Base-by-base conservation (phyloP, 768 basidiomycete genomes). In the Kwoniella heveanensis region DNA sequence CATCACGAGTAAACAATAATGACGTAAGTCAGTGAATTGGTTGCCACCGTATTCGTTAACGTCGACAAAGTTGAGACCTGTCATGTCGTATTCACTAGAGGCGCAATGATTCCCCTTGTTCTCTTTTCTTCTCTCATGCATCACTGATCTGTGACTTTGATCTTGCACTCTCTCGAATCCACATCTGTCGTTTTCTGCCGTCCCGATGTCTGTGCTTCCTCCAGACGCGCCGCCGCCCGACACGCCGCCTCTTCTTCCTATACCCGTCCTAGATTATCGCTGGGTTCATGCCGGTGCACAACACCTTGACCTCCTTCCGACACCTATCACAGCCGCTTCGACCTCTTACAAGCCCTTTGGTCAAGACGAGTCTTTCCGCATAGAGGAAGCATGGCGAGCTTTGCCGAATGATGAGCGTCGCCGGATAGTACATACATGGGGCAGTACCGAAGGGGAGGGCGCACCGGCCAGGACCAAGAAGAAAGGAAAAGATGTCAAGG, bases 271-370 rank as follows among this genome's bases (percentile, higher is more conserved):
- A 12, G 73, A 74, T 46, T 25, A 56, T 25, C 56, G 74, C 19
- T 80, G 78, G 78, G 71, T 77, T 19, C 78, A 80, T 58, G 75
- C 74, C 15, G 78, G 78, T 1, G 70, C 78, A 4, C 75, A 77
- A 59, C 69, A 77, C 53, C 71, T 80, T 30, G 71, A 74, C 62
- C 70, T 80, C 3, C 71, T 73, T 1, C 65, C 76, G 2, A 76
- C 65, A 27, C 78, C 78, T 7, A 72, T 80, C 29, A 78, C 78
- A 3, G 36, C 72, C 25, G 56, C 72, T 25, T 70, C 74, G 6
- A 73, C 75, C 7, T 57, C 71, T 0, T 80, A 80, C 71, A 73
- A 72, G 30, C 67, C 78, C 2, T 80, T 80, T 51, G 71, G 71
- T 3, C 36, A 22, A 0, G 57, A 59, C 17, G 78, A 80, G 65